Evolutionary conservation across 1,284 basidiomycete genomes (phyloP), one percentile per base, ranked within the genome.

Genomic region (Pisolithus thermaeus): DNA sequence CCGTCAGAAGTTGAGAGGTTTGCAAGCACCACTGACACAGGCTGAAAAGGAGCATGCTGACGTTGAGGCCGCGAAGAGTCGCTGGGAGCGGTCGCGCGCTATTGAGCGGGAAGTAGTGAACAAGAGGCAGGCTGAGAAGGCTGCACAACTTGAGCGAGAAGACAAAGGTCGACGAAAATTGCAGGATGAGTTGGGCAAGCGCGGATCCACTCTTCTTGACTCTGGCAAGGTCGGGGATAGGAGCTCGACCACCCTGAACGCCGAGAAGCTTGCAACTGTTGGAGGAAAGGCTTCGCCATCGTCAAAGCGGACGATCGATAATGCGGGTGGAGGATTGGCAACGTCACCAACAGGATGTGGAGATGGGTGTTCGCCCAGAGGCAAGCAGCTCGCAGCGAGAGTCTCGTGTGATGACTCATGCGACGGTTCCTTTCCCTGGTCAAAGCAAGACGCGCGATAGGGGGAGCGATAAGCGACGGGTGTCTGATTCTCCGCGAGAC

Each of bases 321-420:
- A 67, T 88, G 73, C 88, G 89, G 65, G 88, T 90, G 35, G 85
- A 89, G 64, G 87, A 89, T 60, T 90, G 88, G 87, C 83, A 87
- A 65, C 77, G 77, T 56, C 76, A 81, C 61, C 87, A 89, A 62
- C 73, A 80, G 51, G 77, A 80, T 45, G 69, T 69, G 38, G 75
- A 75, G 50, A 40, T 70, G 11, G 65, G 65, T 14, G 14, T 68
- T 39, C 67, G 64, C 1, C 56, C 65, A 2, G 56, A 67, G 48
- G 56, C 57, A 22, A 62, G 58, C 52, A 59, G 61, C 18, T 61
- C 64, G 48, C 66, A 60, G 60, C 73, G 67, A 40, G 71, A 73
- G 52, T 70, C 70, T 47, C 70, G 68, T 50, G 62, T 56, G 12
- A 52, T 51, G 41, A 56, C 57, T 2, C 57, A 54, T 39, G 68